A percentile compares a stretch with the other conserved stretches of the same genome.
Evolutionary conservation across 2,329 filamentous ascomycete species (phyloP).

Genomic region (Aaosphaeria arxii): DNA sequence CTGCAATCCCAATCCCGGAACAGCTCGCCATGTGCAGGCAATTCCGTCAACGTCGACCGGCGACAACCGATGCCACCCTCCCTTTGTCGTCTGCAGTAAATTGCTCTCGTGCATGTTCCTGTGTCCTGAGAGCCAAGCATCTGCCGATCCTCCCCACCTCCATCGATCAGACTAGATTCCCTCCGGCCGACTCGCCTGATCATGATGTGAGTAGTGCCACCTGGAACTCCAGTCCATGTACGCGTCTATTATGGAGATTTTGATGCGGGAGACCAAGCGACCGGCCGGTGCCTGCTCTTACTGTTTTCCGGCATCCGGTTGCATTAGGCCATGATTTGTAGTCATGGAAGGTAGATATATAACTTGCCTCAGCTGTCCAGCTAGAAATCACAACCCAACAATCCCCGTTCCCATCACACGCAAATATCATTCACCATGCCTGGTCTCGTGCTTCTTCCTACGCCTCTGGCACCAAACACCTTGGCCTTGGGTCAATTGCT

Average conservation of each 20-base stretch:
- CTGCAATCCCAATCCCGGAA: constrained; percentile 3
- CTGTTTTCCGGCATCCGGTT: not conserved
- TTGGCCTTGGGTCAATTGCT: constrained; percentile 28
- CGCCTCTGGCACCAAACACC: constrained; percentile 16
- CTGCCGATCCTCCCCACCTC: not conserved
- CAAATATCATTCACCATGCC: constrained; percentile 12
- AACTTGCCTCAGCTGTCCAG: not conserved
- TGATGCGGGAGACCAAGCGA: not conserved
- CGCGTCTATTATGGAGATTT: not conserved
- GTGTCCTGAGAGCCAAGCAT: not conserved
- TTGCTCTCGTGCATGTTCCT: not conserved
- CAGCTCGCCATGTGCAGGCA: constrained; percentile 8
- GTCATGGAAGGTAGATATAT: constrained; percentile 2
- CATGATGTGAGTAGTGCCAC: constrained; percentile 5
- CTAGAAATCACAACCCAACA: not conserved
- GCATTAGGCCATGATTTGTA: not conserved
- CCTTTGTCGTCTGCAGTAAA: not conserved
- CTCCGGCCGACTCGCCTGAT: constrained; percentile 3
- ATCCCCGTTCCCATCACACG: constrained; percentile 1
- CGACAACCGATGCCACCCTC: constrained; percentile 14
- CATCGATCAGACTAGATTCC: not conserved
- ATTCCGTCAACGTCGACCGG: constrained; percentile 15
- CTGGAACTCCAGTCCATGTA: not conserved
- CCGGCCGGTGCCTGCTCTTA: constrained; percentile 1
- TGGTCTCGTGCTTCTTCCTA: constrained; percentile 18